Evolutionary conservation across 2,329 filamentous ascomycete species (phyloP).

Genomic region (Hawksworthiomyces lignivorus): DNA sequence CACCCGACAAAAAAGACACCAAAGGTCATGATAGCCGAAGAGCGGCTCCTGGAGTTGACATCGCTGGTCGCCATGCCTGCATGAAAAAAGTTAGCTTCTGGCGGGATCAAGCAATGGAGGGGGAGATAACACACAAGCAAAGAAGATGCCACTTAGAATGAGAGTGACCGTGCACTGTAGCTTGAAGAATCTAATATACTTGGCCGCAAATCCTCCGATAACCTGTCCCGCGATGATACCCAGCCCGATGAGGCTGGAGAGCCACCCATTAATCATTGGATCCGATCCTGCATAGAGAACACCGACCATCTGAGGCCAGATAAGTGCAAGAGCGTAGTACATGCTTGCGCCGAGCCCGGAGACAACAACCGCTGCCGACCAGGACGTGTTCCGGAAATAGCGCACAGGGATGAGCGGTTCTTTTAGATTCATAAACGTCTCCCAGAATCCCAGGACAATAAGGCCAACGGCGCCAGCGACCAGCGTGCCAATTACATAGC

Average conservation of each 20-base stretch:
- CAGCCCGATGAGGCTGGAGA: constrained; percentile 18
- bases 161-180: constrained; percentile 24
- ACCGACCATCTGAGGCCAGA: constrained; percentile 28
- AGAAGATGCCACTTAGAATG: constrained; percentile 22
- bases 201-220: constrained; percentile 19
- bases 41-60: constrained; percentile 19
- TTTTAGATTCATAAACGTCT: constrained; percentile 19
- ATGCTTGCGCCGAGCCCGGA: constrained; percentile 29
- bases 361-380: constrained; percentile 24
- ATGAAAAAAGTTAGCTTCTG: neutral
- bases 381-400: constrained; percentile 25
- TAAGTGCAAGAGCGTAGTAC: constrained; percentile 30
- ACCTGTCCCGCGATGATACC: constrained; percentile 21
- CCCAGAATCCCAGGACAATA: constrained; percentile 21
- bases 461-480: constrained; percentile 20
- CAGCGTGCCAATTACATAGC: constrained; percentile 22
- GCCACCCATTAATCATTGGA: constrained; percentile 17
- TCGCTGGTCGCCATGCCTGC: constrained; percentile 20
- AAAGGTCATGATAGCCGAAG: constrained; percentile 20
- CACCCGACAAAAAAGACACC: constrained; percentile 28
- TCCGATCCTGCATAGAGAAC: constrained; percentile 22
- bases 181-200: constrained; percentile 22
- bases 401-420: constrained; percentile 29
- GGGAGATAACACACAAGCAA: constrained; percentile 13
- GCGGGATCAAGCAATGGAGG: neutral